These are phyloP conservation scores for Cryptomeria japonica DNA, from an alignment of 75 land plant species.

Conservation along the genomic window DNA sequence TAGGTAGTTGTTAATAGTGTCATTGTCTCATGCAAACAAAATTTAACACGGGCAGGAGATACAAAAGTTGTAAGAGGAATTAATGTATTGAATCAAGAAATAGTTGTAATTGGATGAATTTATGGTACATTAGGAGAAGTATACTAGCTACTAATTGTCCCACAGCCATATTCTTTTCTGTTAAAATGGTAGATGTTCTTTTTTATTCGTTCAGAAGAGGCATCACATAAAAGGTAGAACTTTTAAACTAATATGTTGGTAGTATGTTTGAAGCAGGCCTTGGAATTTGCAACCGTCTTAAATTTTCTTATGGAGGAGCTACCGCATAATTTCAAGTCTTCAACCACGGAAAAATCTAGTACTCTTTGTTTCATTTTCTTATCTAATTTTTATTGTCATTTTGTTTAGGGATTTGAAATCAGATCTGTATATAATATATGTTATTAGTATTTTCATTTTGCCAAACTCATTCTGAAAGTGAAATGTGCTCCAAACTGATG, in stretches of 20 bases:
- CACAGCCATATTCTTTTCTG: not conserved
- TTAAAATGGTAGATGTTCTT: not conserved
- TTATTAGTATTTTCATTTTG: not conserved
- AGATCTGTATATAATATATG: not conserved
- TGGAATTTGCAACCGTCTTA: slow-evolving; percentile 61
- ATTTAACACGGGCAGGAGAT: not conserved
- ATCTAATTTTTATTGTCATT: not conserved
- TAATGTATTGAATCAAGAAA: not conserved
- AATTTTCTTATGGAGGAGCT: slow-evolving; percentile 64
- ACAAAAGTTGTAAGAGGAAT: not conserved
- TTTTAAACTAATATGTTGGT: not conserved
- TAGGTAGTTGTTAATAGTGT: not conserved
- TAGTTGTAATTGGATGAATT: not conserved
- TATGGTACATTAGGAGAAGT: not conserved
- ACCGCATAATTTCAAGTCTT: slow-evolving; percentile 40
- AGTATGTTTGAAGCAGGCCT: slow-evolving; percentile 44
- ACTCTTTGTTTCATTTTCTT: slow-evolving; percentile 14
- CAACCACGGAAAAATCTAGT: slow-evolving; percentile 15
- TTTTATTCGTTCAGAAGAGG: not conserved
- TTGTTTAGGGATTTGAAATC: not conserved
- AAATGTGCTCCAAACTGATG: not conserved
- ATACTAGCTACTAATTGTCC: not conserved
- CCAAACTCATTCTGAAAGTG: not conserved
- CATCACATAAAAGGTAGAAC: not conserved
- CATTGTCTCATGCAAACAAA: not conserved